Evolutionary conservation across 257 asterid species (phyloP).

Genomic region (Pogostemon cablin): DNA sequence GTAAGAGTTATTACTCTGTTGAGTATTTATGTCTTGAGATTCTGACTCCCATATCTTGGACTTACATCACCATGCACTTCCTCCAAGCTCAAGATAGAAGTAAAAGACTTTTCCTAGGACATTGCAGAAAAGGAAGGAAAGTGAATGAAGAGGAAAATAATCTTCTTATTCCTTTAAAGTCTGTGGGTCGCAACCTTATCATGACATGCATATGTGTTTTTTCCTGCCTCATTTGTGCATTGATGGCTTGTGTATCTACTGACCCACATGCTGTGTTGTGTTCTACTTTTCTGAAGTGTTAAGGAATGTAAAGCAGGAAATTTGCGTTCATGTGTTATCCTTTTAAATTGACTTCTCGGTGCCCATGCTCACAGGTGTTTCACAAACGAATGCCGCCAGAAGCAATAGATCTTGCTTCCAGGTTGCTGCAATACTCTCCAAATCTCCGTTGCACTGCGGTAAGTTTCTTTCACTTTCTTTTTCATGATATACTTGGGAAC

Average conservation of each 20-base stretch:
- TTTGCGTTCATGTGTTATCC: neutral
- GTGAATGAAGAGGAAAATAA: neutral
- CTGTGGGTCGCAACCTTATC: neutral
- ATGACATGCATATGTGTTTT: neutral
- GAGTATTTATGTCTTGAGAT: no score
- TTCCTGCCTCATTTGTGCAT: neutral
- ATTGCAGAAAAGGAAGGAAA: neutral
- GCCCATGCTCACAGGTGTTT: constrained; percentile 58
- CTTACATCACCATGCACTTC: no score
- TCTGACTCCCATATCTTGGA: no score
- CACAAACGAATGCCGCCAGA: constrained; percentile 97
- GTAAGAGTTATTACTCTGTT: no score
- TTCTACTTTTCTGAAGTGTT: constrained; percentile 9
- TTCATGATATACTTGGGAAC: neutral
- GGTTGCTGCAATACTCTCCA: constrained; percentile 93
- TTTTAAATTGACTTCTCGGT: neutral
- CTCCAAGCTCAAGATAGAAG: neutral
- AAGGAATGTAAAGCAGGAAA: constrained; percentile 7
- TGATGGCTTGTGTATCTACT: neutral
- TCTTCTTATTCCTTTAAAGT: neutral
- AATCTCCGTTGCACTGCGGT: constrained; percentile 96
- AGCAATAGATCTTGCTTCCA: constrained; percentile 94
- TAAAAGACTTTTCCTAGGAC: neutral
- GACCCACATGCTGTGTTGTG: neutral
- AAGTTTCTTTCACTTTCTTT: constrained; percentile 41